A percentile compares a stretch with the other conserved stretches of the same genome.
phyloP scores from a whole-genome alignment of 1,139 yeast species.

The Scheffersomyces segobiensis region DNA sequence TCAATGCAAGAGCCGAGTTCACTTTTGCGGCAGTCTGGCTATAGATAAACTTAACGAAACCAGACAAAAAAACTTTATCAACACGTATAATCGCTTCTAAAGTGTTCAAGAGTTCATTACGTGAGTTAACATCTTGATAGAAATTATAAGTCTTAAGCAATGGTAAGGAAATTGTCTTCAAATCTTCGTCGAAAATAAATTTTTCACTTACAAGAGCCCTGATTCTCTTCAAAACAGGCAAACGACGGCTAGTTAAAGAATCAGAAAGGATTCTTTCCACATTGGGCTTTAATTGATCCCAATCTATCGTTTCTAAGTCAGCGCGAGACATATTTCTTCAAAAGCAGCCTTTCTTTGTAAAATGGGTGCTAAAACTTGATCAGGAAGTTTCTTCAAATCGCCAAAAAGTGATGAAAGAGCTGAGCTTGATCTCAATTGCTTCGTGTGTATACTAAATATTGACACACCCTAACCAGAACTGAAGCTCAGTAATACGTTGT shows the following conservation, averaged over 20 bases:
- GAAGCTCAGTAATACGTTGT: background rate
- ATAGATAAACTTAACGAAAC: slow-evolving; percentile 37
- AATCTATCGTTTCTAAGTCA: slow-evolving; percentile 8
- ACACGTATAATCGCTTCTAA: slow-evolving; percentile 33
- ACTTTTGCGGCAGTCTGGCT: slow-evolving; percentile 28
- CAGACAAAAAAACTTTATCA: slow-evolving; percentile 32
- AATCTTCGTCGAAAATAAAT: slow-evolving; percentile 21
- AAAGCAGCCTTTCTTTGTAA: background rate
- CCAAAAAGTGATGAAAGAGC: background rate
- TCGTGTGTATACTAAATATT: background rate
- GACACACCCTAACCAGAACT: background rate
- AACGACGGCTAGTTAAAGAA: slow-evolving; percentile 36
- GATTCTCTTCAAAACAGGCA: slow-evolving; percentile 26
- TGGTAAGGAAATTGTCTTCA: slow-evolving; percentile 19
- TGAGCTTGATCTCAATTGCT: background rate
- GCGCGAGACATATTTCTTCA: background rate
- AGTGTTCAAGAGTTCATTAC: slow-evolving; percentile 38
- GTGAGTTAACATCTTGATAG: slow-evolving; percentile 52
- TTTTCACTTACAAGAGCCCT: slow-evolving; percentile 12
- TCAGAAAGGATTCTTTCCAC: slow-evolving; percentile 27
- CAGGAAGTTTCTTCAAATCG: background rate
- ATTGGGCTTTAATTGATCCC: slow-evolving; percentile 26
- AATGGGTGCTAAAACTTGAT: background rate
- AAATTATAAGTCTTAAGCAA: slow-evolving; percentile 49
- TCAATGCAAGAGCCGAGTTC: slow-evolving; percentile 43